phyloP scores from a whole-genome alignment of 441 rosid genomes.

The Euphorbia celastroides region DNA sequence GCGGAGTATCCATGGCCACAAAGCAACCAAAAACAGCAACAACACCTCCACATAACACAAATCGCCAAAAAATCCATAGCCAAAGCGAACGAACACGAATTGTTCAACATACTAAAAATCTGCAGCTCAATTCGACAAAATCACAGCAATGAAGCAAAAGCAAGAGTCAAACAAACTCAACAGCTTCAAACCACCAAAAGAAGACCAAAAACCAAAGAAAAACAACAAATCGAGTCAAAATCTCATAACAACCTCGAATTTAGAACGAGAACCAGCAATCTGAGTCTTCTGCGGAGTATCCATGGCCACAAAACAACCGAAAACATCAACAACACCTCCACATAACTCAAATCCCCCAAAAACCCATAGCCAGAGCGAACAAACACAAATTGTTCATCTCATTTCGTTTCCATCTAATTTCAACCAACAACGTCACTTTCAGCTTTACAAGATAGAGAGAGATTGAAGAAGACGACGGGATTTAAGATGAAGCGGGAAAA shows the following conservation, averaged over 20 bases:
- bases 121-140: constrained; percentile 13
- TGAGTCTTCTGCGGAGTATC: constrained; percentile 55
- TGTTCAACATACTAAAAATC: not conserved
- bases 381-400: not conserved
- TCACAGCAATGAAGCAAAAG: too few relatives aligned
- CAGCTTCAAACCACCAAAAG: too few relatives aligned
- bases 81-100: not conserved
- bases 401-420: not conserved
- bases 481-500: constrained; percentile 54
- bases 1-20: constrained; percentile 54
- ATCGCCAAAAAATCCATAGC: not conserved
- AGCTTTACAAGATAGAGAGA: too few relatives aligned
- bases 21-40: too few relatives aligned
- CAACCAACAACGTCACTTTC: not conserved
- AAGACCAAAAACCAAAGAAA: too few relatives aligned
- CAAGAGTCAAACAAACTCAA: too few relatives aligned
- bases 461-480: constrained; percentile 14
- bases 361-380: not conserved
- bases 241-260: constrained; percentile 71
- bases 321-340: too few relatives aligned
- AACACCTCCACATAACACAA: constrained; percentile 23
- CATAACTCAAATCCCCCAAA: constrained; percentile 16
- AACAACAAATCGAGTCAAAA: too few relatives aligned
- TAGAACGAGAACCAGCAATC: constrained; percentile 54
- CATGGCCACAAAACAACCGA: constrained; percentile 36